Evolutionary conservation across 164 flowering plant species (phyloP), one percentile per base, ranked within the genome.

Genomic region (Buxus sempervirens): DNA sequence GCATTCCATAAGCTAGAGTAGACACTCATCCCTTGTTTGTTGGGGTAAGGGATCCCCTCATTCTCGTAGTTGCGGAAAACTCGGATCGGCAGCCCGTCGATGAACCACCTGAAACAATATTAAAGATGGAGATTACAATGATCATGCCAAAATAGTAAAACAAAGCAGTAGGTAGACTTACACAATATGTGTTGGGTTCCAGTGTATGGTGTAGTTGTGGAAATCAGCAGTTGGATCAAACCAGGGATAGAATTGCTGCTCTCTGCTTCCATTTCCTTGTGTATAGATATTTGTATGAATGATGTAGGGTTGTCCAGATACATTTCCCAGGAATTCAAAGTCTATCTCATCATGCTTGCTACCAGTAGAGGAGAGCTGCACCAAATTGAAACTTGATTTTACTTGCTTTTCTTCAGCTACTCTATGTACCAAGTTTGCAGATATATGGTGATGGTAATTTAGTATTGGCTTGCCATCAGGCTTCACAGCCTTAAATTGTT

Each of bases 191-290:
- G 65, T 72, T 48, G 93, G 90, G 71, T 83, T 91, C 98, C 97
- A 90, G 51, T 83, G 90, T 0, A 91, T 90, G 70, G 96, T 90
- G 81, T 94, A 90, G 87, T 83, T 90, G 83, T 94, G 98, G 78
- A 72, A n/a, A n/a, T 84, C 93, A 22, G 81, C 76, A 6, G 93
- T 83, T 60, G 96, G 96, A 70, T 95, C 93, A 58, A 95, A 91
- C 97, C 97, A 91, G 22, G 63, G 85, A 45, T 82, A 65, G 81
- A 94, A 90, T 68, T 90, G 96, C 75, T 85, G 85, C 75, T 94
- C 98, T 68, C 72, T 82, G 72, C 65, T 80, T 61, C 95, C 98
- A 26, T 57, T 68, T 63, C 93, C 97, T 79, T 75, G 82, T 14
- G 83, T 73, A 64, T 67, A 91, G n/a, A 91, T 66, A 72, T 93